phyloP scores from a whole-genome alignment of 306 rosid species.

The Clitoria ternatea region DNA sequence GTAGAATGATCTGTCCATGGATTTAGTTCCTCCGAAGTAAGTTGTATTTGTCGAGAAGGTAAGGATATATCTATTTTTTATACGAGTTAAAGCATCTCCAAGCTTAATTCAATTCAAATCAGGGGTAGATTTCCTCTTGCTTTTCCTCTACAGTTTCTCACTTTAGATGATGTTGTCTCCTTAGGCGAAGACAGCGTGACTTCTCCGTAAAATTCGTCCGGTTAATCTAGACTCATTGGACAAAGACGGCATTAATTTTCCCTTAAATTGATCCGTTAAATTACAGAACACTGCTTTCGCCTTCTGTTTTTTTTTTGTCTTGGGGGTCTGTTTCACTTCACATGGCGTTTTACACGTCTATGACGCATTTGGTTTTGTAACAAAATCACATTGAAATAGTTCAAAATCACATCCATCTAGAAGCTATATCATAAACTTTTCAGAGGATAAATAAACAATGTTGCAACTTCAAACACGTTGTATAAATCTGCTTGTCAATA shows the following conservation, averaged over 20 bases:
- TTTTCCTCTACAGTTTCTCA: background rate
- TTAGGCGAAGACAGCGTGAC: background rate
- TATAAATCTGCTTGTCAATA: slow-evolving; percentile 14
- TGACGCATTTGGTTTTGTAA: too few relatives aligned
- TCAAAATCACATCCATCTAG: too few relatives aligned
- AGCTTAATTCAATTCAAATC: background rate
- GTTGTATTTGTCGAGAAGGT: too few relatives aligned
- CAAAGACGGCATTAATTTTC: background rate
- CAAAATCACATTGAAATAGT: too few relatives aligned
- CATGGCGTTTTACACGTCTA: slow-evolving; percentile 5
- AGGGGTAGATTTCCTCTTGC: too few relatives aligned
- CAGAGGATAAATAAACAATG: too few relatives aligned
- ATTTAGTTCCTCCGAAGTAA: too few relatives aligned
- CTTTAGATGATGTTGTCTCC: background rate
- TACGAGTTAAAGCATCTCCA: too few relatives aligned
- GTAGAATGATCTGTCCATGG: background rate
- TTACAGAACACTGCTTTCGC: slow-evolving; percentile 1
- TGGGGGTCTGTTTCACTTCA: background rate
- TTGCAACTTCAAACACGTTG: too few relatives aligned
- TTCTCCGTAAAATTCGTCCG: background rate
- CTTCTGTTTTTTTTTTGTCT: background rate
- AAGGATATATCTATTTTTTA: too few relatives aligned
- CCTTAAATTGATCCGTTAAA: background rate
- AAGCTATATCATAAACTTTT: too few relatives aligned
- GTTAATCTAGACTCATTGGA: background rate